A percentile compares a stretch with the other conserved stretches of the same genome.
These are phyloP conservation scores for Diplotaxis tenuifolia DNA, from an alignment of 345 rosid genomes.

Conservation along the genomic window DNA sequence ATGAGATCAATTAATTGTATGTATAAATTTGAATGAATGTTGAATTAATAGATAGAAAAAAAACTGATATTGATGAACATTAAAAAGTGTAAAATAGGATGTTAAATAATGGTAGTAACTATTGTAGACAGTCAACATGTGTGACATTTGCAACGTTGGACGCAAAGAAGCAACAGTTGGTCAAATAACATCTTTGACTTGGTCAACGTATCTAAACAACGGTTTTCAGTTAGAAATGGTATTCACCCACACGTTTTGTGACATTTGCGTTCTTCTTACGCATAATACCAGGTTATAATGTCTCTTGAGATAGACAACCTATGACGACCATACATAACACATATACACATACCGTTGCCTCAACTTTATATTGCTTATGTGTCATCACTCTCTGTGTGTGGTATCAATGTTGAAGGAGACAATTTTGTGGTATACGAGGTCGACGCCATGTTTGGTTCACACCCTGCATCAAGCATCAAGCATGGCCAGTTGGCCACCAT, in stretches of 20 bases:
- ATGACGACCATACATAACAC: constrained; percentile 8
- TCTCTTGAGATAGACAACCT: constrained; percentile 25
- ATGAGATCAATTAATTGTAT: no score
- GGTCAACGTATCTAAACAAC: constrained; percentile 16
- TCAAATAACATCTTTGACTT: constrained; percentile 36
- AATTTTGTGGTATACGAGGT: constrained; percentile 31
- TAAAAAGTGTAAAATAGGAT: no score
- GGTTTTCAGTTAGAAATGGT: constrained; percentile 16
- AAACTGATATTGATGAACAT: no score
- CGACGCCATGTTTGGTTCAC: constrained; percentile 27
- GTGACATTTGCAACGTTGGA: no score
- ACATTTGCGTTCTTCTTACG: constrained; percentile 28
- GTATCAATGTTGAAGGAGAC: constrained; percentile 33
- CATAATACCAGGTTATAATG: constrained; percentile 15
- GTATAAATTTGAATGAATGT: no score
- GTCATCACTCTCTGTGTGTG: neutral
- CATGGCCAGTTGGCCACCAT: constrained; percentile 18
- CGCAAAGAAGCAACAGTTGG: constrained; percentile 22
- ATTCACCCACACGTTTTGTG: constrained; percentile 13
- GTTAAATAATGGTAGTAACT: no score
- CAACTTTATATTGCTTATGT: neutral
- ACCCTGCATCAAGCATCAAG: constrained; percentile 21
- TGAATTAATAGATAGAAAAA: no score
- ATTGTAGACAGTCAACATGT: no score
- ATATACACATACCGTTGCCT: constrained; percentile 1